Percentiles rank a stretch among this genome's conserved stretches.
These are phyloP conservation scores for Pseudocercospora eumusae DNA, from an alignment of 2,329 filamentous ascomycete species.

Conservation along the genomic window DNA sequence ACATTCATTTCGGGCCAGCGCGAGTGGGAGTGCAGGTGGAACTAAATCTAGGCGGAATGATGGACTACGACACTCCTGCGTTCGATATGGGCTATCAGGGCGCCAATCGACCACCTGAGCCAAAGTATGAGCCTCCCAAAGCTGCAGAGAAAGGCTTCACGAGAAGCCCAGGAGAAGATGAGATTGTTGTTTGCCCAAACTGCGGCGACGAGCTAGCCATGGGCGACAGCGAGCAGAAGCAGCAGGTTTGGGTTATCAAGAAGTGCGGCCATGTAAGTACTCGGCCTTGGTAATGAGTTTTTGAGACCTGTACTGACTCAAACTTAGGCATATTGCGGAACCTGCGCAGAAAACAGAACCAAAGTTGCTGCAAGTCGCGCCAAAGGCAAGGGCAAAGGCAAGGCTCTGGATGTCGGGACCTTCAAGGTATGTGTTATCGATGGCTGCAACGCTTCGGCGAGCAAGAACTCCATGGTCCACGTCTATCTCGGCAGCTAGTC, in stretches of 20 bases:
- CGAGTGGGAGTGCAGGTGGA: background rate
- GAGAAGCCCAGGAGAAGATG: constrained; percentile 69
- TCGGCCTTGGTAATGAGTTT: background rate
- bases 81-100: constrained; percentile 47
- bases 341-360: constrained; percentile 49
- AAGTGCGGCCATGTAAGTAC: constrained; percentile 82
- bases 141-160: constrained; percentile 76
- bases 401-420: constrained; percentile 33
- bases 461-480: constrained; percentile 27
- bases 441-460: constrained; percentile 39
- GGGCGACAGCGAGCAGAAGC: constrained; percentile 67
- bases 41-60: constrained; percentile 21
- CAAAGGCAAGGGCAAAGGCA: constrained; percentile 42
- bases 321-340: constrained; percentile 55
- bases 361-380: constrained; percentile 14
- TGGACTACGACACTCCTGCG: constrained; percentile 46
- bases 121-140: constrained; percentile 64
- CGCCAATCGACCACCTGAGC: constrained; percentile 37
- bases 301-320: constrained; percentile 14
- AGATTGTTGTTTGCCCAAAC: constrained; percentile 78
- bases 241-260: constrained; percentile 90
- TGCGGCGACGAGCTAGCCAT: constrained; percentile 82
- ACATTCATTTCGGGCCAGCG: constrained; percentile 9
- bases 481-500: constrained; percentile 36
- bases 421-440: constrained; percentile 52